phyloP scores from a whole-genome alignment of 106 monocot species.

The Acanthochlamys bracteata region DNA sequence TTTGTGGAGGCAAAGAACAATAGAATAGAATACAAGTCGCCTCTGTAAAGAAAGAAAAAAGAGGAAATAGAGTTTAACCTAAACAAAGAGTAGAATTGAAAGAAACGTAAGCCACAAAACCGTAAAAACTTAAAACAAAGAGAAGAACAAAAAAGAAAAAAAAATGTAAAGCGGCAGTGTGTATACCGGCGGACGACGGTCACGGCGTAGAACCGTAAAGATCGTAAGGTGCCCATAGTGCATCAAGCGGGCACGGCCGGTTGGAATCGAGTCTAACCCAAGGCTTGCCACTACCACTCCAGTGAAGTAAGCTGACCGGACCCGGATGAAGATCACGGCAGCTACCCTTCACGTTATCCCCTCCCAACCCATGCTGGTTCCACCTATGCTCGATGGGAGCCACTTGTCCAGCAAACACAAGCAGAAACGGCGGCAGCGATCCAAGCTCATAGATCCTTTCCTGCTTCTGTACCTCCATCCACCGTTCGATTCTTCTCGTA shows the following conservation, averaged over 20 bases:
- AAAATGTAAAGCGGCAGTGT: not conserved
- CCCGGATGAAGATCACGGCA: slow-evolving; percentile 89
- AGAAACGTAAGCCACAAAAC: slow-evolving; percentile 1
- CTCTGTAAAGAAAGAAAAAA: slow-evolving; percentile 19
- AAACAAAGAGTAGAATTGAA: not conserved
- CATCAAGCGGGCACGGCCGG: slow-evolving; percentile 79
- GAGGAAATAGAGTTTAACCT: not conserved
- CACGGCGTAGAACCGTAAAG: slow-evolving; percentile 41
- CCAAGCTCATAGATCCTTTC: slow-evolving; percentile 96
- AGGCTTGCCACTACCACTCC: slow-evolving; percentile 95
- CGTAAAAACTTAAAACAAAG: not conserved
- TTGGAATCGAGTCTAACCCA: slow-evolving; percentile 73
- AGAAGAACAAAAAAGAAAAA: slow-evolving; percentile 4
- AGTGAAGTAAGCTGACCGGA: slow-evolving; percentile 92
- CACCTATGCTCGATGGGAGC: slow-evolving; percentile 92
- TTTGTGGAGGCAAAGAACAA: slow-evolving; percentile 11
- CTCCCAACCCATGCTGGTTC: slow-evolving; percentile 97
- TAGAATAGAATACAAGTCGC: slow-evolving; percentile 48
- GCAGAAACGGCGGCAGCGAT: slow-evolving; percentile 82
- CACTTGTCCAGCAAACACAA: slow-evolving; percentile 89
- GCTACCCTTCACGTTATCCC: slow-evolving; percentile 88
- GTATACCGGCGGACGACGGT: slow-evolving; percentile 11
- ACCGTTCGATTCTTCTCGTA: slow-evolving; percentile 75
- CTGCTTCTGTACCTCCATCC: slow-evolving; percentile 94
- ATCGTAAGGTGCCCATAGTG: slow-evolving; percentile 84